A percentile compares a stretch with the other conserved stretches of the same genome.
These are phyloP conservation scores for Dillenia suffruticosa DNA, from an alignment of 164 flowering plant genomes.

Conservation along the genomic window DNA sequence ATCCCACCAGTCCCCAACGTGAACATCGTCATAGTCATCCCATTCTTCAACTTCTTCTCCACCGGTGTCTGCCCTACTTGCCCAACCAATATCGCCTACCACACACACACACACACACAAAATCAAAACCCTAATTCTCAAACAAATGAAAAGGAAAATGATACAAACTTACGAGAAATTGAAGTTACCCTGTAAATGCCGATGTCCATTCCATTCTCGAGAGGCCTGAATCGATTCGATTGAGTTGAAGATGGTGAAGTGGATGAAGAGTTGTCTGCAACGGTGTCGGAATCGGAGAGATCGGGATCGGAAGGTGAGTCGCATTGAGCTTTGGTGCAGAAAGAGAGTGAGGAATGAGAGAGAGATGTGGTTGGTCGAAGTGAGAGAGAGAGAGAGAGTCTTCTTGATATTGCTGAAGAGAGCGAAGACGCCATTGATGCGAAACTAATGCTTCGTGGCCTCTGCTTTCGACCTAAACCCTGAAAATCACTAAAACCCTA, in stretches of 20 bases:
- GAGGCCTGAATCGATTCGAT: slow-evolving; percentile 22
- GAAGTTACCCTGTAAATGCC: slow-evolving; percentile 76
- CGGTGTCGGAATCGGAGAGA: slow-evolving; percentile 13
- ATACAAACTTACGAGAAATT: not conserved
- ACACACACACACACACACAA: not conserved
- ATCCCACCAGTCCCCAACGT: slow-evolving; percentile 93
- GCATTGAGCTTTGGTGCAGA: slow-evolving; percentile 17
- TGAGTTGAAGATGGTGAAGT: slow-evolving; percentile 3
- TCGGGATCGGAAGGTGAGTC: slow-evolving; percentile 9
- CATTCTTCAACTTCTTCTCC: slow-evolving; percentile 77
- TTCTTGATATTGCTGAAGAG: slow-evolving; percentile 23
- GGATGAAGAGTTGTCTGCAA: slow-evolving; percentile 18
- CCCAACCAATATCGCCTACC: slow-evolving; percentile 86
- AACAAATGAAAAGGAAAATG: not conserved
- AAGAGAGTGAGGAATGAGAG: slow-evolving; percentile 18
- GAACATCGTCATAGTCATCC: slow-evolving; percentile 52
- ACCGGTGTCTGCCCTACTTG: slow-evolving; percentile 77
- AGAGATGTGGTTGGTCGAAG: slow-evolving; percentile 25
- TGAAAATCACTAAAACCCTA: no score
- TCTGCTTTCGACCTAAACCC: not conserved
- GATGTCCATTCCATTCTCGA: slow-evolving; percentile 66
- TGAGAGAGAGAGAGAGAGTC: slow-evolving; percentile 32
- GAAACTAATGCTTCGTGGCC: not conserved
- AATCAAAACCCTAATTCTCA: slow-evolving; percentile 4
- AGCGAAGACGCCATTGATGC: slow-evolving; percentile 10